Percentiles rank a stretch among this genome's conserved stretches.
phyloP scores from a whole-genome alignment of 495 filamentous ascomycete genomes.

The Aspergillus ostianus region DNA sequence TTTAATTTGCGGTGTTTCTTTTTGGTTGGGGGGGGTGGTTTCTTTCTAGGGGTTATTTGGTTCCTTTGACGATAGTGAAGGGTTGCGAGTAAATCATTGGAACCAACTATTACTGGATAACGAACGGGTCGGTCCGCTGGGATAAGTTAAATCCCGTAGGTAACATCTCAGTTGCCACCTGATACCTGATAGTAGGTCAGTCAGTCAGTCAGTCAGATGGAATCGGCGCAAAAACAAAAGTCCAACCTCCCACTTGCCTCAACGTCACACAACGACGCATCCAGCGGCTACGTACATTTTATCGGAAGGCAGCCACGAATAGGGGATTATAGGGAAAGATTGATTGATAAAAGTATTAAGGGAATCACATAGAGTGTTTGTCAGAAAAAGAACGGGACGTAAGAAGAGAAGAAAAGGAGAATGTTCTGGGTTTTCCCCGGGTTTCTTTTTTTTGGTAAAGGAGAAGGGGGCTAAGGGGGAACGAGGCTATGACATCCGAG shows the following conservation, averaged over 20 bases:
- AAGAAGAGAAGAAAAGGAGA: conserved; percentile 1
- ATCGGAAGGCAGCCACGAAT: conserved; percentile 23
- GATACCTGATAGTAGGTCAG: too few relatives aligned
- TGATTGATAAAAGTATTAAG: conserved; percentile 4
- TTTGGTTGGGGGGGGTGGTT: too few relatives aligned
- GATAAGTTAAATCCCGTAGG: neutral
- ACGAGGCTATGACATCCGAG: neutral
- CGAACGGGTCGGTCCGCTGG: neutral
- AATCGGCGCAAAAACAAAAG: neutral
- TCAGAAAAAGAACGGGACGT: neutral
- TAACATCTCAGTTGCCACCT: too few relatives aligned
- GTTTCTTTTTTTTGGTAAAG: neutral
- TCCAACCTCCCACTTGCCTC: conserved; percentile 1
- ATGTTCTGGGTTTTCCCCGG: neutral
- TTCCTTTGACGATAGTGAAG: neutral
- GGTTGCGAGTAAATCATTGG: too few relatives aligned
- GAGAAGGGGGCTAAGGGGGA: neutral
- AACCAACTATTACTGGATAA: neutral
- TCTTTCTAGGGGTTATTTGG: neutral
- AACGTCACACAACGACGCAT: conserved; percentile 26
- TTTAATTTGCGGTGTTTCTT: neutral
- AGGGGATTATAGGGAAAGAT: conserved; percentile 18
- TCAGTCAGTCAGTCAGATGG: neutral
- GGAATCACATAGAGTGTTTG: conserved; percentile 2
- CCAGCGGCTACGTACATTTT: conserved; percentile 24